Conservation (phyloP, 164 flowering plant species). For the Brasenia schreberi region DNA sequence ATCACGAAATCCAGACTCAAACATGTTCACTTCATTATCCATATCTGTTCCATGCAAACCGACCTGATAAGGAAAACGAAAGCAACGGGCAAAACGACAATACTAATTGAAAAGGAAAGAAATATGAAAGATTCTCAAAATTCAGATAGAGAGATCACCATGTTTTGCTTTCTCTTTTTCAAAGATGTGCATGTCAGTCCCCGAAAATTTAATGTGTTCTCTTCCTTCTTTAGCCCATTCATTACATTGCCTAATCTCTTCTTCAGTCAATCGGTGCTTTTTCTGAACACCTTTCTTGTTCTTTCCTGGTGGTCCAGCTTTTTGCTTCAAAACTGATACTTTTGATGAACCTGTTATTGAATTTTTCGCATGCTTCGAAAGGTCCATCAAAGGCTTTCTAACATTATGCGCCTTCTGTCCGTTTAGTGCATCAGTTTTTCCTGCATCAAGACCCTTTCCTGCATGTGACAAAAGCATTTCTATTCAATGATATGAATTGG, state of each 20-base stretch:
- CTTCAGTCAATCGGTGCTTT: slow-evolving; percentile 1
- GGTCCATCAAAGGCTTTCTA: slow-evolving; percentile 8
- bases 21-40: background rate
- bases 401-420: slow-evolving; percentile 5
- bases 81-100: background rate
- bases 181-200: slow-evolving; percentile 3
- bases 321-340: slow-evolving; percentile 2
- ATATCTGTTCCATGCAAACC: background rate
- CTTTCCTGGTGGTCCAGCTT: background rate
- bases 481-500: no score
- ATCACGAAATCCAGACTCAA: background rate
- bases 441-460: slow-evolving; percentile 8
- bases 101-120: background rate
- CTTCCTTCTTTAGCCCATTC: slow-evolving; percentile 14
- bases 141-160: background rate
- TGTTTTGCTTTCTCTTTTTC: slow-evolving; percentile 6
- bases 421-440: slow-evolving; percentile 5
- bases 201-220: slow-evolving; percentile 7
- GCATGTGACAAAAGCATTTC: background rate
- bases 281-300: slow-evolving; percentile 1
- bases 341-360: background rate
- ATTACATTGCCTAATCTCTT: slow-evolving; percentile 2
- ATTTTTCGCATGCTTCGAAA: slow-evolving; percentile 7
- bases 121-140: background rate
- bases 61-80: background rate